Base-by-base conservation (phyloP, 129 eudicot species). In the Sambucus nigra region DNA sequence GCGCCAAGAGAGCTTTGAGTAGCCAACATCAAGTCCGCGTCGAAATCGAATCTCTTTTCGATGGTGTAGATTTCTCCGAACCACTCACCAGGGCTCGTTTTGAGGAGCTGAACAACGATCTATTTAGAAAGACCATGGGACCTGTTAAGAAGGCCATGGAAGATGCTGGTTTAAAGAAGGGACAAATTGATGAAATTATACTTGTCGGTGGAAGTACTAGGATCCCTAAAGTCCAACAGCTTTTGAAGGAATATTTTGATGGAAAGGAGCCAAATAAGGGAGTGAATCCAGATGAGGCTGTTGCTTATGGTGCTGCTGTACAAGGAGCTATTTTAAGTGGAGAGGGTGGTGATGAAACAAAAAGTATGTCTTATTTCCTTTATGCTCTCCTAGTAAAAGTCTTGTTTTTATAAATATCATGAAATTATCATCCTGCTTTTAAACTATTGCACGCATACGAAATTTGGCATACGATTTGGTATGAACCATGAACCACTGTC, bases 171-270 rank as follows among this genome's bases (percentile, higher is more conserved):
- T 31, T 86, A 49, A 75, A 73, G 50, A 81, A 86, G 48, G 68
- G 69, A 27, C 93, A 86, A 68, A 86, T 86, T 23, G 93, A 86
- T 49, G 95, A 86, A 46, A 81, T 86, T 60, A 84, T 86, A 42
- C 87, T 86, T 42, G 93, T 81, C 68, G 95, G 95, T 73, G 95
- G 93, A 64, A 86, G 95, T 56, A 86, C 95, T 53, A 86, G 95
- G 47, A 86, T 86, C 66, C 95, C 92, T 5, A 81, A 86, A 63
- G 89, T 86, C 47, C 84, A 81, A 65, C 84, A 86, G 60, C 93
- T 86, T 44, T 66, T 86, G n/a, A n/a, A n/a, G n/a, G n/a, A n/a
- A n/a, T n/a, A n/a, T n/a, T n/a, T n/a, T n/a, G n/a, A n/a, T n/a
- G n/a, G n/a, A n/a, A n/a, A n/a, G n/a, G n/a, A n/a, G n/a, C n/a